Conservation (phyloP, 1,284 basidiomycete genomes). For the Coniophora puteana region DNA sequence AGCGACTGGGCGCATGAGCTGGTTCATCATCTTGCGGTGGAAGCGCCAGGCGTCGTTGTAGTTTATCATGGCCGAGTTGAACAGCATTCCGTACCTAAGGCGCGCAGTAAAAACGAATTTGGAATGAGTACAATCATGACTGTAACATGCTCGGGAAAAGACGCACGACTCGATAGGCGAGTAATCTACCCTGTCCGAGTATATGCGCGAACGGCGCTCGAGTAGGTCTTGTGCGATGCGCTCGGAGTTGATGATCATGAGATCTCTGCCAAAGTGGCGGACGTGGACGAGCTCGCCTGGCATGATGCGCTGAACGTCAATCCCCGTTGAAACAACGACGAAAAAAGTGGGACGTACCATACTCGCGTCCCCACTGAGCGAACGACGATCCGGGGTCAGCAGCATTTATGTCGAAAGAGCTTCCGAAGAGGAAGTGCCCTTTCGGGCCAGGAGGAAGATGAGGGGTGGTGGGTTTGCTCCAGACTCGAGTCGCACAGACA, state of each 20-base stretch:
- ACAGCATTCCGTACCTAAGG: no score
- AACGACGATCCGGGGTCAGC: neutral
- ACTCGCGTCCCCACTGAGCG: neutral
- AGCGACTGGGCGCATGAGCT: no score
- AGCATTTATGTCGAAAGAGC: neutral
- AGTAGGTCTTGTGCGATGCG: neutral
- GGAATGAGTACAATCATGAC: no score
- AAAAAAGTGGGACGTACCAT: neutral
- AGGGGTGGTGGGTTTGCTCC: no score
- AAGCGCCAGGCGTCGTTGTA: neutral
- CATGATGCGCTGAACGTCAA: neutral
- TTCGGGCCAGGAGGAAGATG: neutral
- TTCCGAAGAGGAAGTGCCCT: neutral
- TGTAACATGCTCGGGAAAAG: neutral
- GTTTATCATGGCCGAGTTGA: neutral
- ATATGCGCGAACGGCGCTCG: neutral
- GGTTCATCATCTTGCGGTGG: no score
- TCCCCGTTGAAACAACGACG: neutral
- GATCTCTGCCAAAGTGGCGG: neutral
- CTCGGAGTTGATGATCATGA: slow-evolving; percentile 1
- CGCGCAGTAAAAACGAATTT: no score
- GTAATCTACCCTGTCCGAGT: neutral
- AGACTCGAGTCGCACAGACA: no score
- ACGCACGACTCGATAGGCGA: neutral
- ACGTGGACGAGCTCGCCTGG: slow-evolving; percentile 1